A percentile compares a stretch with the other conserved stretches of the same genome.
phyloP scores from a whole-genome alignment of 192 early-diverging fungal genomes.

The Coemansia sp. region DNA sequence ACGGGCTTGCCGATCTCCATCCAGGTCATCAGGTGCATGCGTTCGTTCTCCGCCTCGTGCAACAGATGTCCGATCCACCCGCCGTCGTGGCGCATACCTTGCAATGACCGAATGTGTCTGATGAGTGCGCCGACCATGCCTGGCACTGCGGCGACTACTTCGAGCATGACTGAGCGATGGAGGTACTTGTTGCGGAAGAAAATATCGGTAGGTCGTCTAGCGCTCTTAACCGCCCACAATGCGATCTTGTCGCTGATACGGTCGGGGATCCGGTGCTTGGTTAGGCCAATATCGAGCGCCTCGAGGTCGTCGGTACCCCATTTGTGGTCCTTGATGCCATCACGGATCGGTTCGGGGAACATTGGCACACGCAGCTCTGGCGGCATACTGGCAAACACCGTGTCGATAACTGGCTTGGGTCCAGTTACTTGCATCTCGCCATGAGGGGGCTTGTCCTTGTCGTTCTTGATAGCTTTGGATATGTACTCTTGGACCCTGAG shows the following conservation, averaged over 20 bases:
- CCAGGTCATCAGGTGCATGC: conserved; percentile 76
- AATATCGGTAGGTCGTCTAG: conserved; percentile 66
- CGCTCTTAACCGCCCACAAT: conserved; percentile 62
- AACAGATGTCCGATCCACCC: conserved; percentile 90
- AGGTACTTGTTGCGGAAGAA: conserved; percentile 78
- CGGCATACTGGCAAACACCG: conserved; percentile 40
- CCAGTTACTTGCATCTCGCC: conserved; percentile 27
- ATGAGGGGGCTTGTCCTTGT: conserved; percentile 5
- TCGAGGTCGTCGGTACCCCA: conserved; percentile 63
- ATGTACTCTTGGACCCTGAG: conserved; percentile 49
- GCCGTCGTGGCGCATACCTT: conserved; percentile 77
- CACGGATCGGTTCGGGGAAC: conserved; percentile 62
- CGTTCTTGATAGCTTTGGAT: conserved; percentile 26
- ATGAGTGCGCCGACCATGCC: conserved; percentile 89
- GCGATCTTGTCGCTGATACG: conserved; percentile 65
- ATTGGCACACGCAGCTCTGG: conserved; percentile 42
- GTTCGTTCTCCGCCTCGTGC: conserved; percentile 93
- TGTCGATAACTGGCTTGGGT: conserved; percentile 29
- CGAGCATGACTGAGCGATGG: conserved; percentile 77
- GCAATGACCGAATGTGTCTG: conserved; percentile 76
- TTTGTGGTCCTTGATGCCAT: conserved; percentile 60
- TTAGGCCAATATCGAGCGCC: conserved; percentile 60
- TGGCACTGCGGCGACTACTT: conserved; percentile 76
- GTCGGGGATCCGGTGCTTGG: conserved; percentile 65
- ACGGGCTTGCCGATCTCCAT: conserved; percentile 71